These are phyloP conservation scores for Trametes pubescens DNA, from an alignment of 1,284 basidiomycete species.

Conservation along the genomic window DNA sequence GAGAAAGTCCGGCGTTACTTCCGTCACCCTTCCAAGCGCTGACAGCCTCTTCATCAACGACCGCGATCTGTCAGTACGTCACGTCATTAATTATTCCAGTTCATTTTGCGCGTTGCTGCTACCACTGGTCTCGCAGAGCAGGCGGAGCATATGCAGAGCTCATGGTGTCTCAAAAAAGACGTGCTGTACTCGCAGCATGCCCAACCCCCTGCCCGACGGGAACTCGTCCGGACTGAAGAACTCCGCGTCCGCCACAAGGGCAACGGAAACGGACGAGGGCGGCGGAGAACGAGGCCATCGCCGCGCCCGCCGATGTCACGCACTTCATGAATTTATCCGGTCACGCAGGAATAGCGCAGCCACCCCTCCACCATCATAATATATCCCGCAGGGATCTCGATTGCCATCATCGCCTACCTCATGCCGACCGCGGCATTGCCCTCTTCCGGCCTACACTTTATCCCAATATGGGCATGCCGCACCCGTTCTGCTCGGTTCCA, in stretches of 20 bases:
- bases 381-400: slow-evolving; percentile 25
- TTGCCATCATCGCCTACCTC: slow-evolving; percentile 18
- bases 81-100: slow-evolving; percentile 14
- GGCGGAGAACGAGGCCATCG: slow-evolving; percentile 13
- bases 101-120: slow-evolving; percentile 12
- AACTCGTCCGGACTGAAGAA: no score
- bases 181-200: neutral
- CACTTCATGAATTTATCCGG: slow-evolving; percentile 4
- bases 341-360: slow-evolving; percentile 20
- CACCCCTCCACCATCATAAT: slow-evolving; percentile 29
- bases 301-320: neutral
- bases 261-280: neutral
- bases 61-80: slow-evolving; percentile 23
- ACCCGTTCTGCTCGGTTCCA: slow-evolving; percentile 9
- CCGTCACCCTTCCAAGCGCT: neutral
- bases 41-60: slow-evolving; percentile 1
- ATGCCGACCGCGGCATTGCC: slow-evolving; percentile 27
- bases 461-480: slow-evolving; percentile 25
- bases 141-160: neutral
- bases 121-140: slow-evolving; percentile 5
- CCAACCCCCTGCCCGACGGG: neutral
- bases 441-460: slow-evolving; percentile 10
- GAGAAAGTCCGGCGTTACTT: neutral
- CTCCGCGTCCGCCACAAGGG: slow-evolving; percentile 3
- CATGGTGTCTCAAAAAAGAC: no score